Conservation (phyloP, 164 flowering plant species). For the Saururus chinensis region DNA sequence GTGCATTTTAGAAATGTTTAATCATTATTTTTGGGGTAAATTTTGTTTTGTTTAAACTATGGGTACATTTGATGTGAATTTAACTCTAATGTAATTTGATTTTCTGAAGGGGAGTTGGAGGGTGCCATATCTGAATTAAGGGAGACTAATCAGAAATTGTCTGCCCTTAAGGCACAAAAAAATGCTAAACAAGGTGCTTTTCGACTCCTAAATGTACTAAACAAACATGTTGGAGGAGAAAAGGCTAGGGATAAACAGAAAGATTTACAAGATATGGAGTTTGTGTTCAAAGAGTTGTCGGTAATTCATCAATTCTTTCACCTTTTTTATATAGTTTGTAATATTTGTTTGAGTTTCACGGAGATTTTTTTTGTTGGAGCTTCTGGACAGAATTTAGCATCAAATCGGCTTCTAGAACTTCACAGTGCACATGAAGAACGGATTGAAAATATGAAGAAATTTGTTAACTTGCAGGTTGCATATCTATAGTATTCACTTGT, state of each 20-base stretch:
- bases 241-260: conserved; percentile 56
- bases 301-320: conserved; percentile 26
- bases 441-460: conserved; percentile 37
- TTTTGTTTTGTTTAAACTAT: too few species aligned
- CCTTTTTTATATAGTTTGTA: conserved; percentile 1
- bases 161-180: conserved; percentile 50
- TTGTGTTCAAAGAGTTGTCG: conserved; percentile 51
- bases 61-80: background rate
- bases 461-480: conserved; percentile 60
- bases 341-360: conserved; percentile 2
- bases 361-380: conserved; percentile 6
- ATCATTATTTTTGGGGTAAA: too few species aligned
- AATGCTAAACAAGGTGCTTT: conserved; percentile 60
- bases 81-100: background rate
- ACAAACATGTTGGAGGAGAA: conserved; percentile 40
- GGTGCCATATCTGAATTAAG: conserved; percentile 46
- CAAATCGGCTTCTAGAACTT: conserved; percentile 45
- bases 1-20: background rate
- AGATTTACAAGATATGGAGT: conserved; percentile 72
- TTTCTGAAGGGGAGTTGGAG: conserved; percentile 62
- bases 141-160: conserved; percentile 49
- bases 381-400: conserved; percentile 49
- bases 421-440: conserved; percentile 65
- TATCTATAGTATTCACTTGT: background rate
- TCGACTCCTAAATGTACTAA: conserved; percentile 52